Base-by-base conservation (phyloP, 83 land plant species). In the Picea mariana region DNA sequence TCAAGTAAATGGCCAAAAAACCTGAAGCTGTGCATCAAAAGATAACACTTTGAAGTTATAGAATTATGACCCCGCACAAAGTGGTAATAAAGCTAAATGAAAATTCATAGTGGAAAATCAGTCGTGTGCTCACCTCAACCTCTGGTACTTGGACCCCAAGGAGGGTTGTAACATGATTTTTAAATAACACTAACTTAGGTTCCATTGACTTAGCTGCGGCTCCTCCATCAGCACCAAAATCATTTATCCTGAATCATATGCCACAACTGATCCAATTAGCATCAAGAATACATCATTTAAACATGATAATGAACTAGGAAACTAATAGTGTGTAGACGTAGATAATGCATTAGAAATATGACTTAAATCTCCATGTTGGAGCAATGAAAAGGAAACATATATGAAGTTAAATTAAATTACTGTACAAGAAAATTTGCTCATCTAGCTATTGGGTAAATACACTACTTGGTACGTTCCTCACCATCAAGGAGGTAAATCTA, bases 141-240 rank as follows among this genome's bases (percentile, higher is more conserved):
- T 78, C 80, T 18, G 98, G 98, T 18, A 90, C 63, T 40, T 83
- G 73, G 12, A 89, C 12, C 8, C 96, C 95, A 76, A 87, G 82
- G 13, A 88, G 81, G 13, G 87, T 42, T 3, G 83, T 79, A 0
- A 92, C 83, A 82, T 89, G 92, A 23, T 81, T 84, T 18, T 71
- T 81, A 80, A 96, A 89, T 13, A 78, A 47, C 26, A 67, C 77
- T 75, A 89, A 84, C 86, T 96, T 96, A 9, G 99, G 99, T 69
- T 77, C 84, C 79, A 95, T 67, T 6, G 83, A 81, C 81, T 88
- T 87, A 49, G 91, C 87, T 13, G 92, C 93, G 11, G 87, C 85
- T 44, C 99, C 99, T 80, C 99, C 99, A 89, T 96, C 95, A 73
- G 79, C 66, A 34, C 99, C 99, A 86, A 96, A 93, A 65, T 95